Base-by-base conservation (phyloP, 345 rosid genomes). In the Hirschfeldia incana region DNA sequence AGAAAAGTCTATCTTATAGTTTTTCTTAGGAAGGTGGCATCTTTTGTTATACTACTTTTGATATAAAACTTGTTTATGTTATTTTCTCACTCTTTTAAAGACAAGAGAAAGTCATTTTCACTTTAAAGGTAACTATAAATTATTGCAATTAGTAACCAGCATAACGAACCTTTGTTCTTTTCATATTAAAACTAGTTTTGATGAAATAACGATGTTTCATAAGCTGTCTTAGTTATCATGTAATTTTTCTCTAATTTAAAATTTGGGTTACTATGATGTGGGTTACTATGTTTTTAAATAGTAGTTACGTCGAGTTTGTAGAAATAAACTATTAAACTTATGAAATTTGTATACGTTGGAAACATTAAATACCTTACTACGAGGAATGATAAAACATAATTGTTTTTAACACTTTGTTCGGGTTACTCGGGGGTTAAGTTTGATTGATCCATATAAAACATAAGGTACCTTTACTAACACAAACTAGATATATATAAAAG, bases 91-190 rank as follows among this genome's bases (percentile, higher is more conserved):
- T 46, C 15, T 77, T 27, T 70, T 9, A 61, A 32, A 49, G 65
- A 70, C 44, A 26, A 63, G 30, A 26, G 65, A 63, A 36, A 70
- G 70, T 63, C 76, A 51, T 77, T 77, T 77, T 70, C 65, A 64
- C 26, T 53, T 69, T 15, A 70, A 70, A 70, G 71, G 27, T 36
- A 64, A 16, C 6, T 34, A 42, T 37, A 13, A 70, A 64, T 15
- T 70, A 64, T 51, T 64, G 46, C 66, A 62, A 30, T 62, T 27
- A 62, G 7, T 53, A 53, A 46, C 53, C 53, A 46, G 53, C 16
- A 12, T 46, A 46, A 46, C 15, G 16, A 12, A 49, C 17, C 57
- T 49, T 49, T 49, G 57, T 49, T 63, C 8, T 15, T 32, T 64
- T 33, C 27, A 7, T 15, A 33, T 30, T 6, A 6, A 62, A 62